Conservation (phyloP, 1,284 basidiomycete species). For the Tilletia caries region DNA sequence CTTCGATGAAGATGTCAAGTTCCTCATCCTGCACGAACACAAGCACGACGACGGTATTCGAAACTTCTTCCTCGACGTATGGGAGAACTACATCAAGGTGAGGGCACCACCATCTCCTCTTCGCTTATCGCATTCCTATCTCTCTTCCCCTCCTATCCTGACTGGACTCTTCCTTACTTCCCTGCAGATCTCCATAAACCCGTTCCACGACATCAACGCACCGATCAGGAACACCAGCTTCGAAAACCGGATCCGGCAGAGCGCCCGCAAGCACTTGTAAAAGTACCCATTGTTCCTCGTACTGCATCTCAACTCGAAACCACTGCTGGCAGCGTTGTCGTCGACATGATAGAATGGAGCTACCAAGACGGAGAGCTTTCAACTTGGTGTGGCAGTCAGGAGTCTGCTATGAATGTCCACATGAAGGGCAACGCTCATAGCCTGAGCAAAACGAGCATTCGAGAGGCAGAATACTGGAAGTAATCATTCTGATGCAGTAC, state of each 20-base stretch:
- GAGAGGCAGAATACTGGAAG: no score
- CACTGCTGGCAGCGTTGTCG: no score
- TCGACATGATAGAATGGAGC: no score
- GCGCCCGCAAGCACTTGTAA: constrained; percentile 45
- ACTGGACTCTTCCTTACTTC: not conserved
- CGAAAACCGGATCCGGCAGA: constrained; percentile 37
- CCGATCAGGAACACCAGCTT: constrained; percentile 41
- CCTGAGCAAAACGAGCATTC: no score
- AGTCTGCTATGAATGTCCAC: no score
- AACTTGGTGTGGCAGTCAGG: no score
- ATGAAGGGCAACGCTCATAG: no score
- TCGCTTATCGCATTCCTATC: not conserved
- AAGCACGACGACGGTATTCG: constrained; percentile 51
- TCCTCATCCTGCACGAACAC: constrained; percentile 51
- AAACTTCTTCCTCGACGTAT: constrained; percentile 50
- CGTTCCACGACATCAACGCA: constrained; percentile 44
- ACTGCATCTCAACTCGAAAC: no score
- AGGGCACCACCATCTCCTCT: not conserved
- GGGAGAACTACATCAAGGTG: constrained; percentile 49
- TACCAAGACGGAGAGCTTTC: no score
- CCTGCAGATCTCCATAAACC: constrained; percentile 40
- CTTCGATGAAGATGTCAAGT: constrained; percentile 37
- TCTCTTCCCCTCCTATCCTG: not conserved
- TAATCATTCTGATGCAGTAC: no score
- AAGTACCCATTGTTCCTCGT: not conserved